Conservation (phyloP, 768 basidiomycete species). For the Phylloporus rhodoxanthus region DNA sequence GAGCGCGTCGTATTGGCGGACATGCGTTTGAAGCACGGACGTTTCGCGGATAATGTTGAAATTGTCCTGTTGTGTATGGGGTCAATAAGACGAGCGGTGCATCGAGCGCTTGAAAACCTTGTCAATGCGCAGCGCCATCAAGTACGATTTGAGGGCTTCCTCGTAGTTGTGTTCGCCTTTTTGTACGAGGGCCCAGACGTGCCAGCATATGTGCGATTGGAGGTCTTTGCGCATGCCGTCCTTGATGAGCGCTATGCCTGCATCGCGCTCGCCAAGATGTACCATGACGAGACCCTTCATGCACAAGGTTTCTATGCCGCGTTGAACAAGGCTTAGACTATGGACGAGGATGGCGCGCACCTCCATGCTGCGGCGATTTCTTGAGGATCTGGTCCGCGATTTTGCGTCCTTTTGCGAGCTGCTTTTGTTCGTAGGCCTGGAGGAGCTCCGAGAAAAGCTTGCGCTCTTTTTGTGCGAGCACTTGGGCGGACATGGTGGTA, state of each 20-base stretch:
- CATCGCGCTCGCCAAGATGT: constrained; percentile 72
- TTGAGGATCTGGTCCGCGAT: constrained; percentile 91
- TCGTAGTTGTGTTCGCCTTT: constrained; percentile 94
- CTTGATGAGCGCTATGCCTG: constrained; percentile 79
- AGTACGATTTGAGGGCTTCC: constrained; percentile 89
- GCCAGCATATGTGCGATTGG: constrained; percentile 94
- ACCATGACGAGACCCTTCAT: constrained; percentile 91
- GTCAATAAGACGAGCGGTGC: constrained; percentile 2
- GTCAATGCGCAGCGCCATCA: constrained; percentile 83
- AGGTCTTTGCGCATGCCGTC: constrained; percentile 77
- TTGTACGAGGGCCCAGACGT: constrained; percentile 92
- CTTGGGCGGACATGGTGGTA: constrained; percentile 16
- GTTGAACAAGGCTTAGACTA: background rate
- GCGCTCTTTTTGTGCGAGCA: constrained; percentile 75
- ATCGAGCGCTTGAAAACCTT: constrained; percentile 47
- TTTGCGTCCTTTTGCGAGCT: constrained; percentile 86
- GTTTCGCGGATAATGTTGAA: constrained; percentile 89
- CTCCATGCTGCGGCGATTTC: constrained; percentile 94
- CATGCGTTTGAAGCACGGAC: constrained; percentile 82
- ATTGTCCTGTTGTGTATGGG: constrained; percentile 60
- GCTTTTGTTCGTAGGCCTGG: constrained; percentile 80
- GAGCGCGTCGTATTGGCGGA: constrained; percentile 71
- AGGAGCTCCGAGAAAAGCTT: constrained; percentile 82
- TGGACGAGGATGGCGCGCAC: constrained; percentile 38
- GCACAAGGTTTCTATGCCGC: constrained; percentile 74